Percentiles rank a stretch among this genome's conserved stretches.
phyloP scores from a whole-genome alignment of 768 basidiomycete genomes.

The Calvatia gigantea region DNA sequence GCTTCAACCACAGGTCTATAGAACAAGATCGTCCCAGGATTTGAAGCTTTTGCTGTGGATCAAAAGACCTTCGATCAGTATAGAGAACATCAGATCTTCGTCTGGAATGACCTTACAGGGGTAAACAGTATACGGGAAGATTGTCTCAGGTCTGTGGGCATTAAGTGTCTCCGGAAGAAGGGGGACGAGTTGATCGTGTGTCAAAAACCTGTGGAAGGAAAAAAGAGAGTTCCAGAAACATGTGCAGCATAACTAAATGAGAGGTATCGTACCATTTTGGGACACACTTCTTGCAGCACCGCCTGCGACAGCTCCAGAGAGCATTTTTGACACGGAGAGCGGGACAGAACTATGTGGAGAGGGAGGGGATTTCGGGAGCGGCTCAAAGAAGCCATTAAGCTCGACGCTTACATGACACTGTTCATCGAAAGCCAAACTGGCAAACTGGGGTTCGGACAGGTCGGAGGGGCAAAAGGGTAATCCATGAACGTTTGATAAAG shows the following conservation, averaged over 20 bases:
- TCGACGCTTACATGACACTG: conserved; percentile 38
- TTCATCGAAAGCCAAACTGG: conserved; percentile 40
- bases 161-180: conserved; percentile 22
- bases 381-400: conserved; percentile 1
- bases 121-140: conserved; percentile 27
- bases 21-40: conserved; percentile 9
- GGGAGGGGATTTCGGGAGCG: background rate
- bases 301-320: conserved; percentile 33
- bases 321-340: conserved; percentile 26
- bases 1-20: conserved; percentile 7
- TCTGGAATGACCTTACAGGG: conserved; percentile 19
- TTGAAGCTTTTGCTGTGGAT: conserved; percentile 14
- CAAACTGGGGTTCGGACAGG: conserved; percentile 41
- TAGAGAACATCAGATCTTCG: background rate
- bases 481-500: conserved; percentile 28
- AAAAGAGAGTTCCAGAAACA: background rate
- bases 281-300: conserved; percentile 34
- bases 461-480: conserved; percentile 42
- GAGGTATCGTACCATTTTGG: conserved; percentile 24
- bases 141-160: conserved; percentile 23
- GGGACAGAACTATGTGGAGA: conserved; percentile 28
- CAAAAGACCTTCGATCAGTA: conserved; percentile 8
- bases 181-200: conserved; percentile 23
- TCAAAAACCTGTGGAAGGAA: conserved; percentile 24
- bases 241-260: background rate